Base-by-base conservation (phyloP, 179 eudicot species). In the Nepenthes alata region DNA sequence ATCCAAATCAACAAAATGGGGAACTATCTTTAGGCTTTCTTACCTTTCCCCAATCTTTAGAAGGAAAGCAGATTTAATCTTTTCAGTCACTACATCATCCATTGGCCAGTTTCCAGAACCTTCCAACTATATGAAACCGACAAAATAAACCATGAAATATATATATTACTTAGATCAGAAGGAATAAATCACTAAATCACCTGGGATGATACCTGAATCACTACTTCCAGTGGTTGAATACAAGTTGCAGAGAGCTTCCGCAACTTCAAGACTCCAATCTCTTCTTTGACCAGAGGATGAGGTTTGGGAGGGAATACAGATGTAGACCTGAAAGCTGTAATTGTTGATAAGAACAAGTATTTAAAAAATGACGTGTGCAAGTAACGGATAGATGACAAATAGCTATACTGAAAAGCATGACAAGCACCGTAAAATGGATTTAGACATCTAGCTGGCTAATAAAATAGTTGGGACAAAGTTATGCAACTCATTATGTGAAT, bases 41-140 rank as follows among this genome's bases (percentile, higher is more conserved):
- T 62, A 93, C 96, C 98, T 86, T 68, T 89, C 93, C 12, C 85
- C 95, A 73, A 93, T 93, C 81, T 78, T 74, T 10, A 93, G 77
- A 70, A 93, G 85, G 70, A 89, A 93, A 63, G 95, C 96, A 62
- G 85, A 70, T 82, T 93, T 93, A 57, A 95, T 93, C 77, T 89
- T 93, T 79, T 93, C 96, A 58, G 94, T 76, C 39, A 88, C 86
- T 67, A 79, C 68, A 60, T 85, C 93, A 79, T 89, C 89, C 91
- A 84, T 79, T 59, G 96, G 98, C 98, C 98, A 93, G 71, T 83
- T 89, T 49, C 98, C 96, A 64, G 98, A 93, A 58, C 98, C 98
- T 74, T 93, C 96, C 79, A 91, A 77, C 98, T 91, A 66, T 54
- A 58, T 60, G 58, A 57, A 65, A 55, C 15, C 39, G 61, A 69